Evolutionary conservation across 768 basidiomycete genomes (phyloP), one percentile per base, ranked within the genome.

Genomic region (Rhizopogon roseolus): DNA sequence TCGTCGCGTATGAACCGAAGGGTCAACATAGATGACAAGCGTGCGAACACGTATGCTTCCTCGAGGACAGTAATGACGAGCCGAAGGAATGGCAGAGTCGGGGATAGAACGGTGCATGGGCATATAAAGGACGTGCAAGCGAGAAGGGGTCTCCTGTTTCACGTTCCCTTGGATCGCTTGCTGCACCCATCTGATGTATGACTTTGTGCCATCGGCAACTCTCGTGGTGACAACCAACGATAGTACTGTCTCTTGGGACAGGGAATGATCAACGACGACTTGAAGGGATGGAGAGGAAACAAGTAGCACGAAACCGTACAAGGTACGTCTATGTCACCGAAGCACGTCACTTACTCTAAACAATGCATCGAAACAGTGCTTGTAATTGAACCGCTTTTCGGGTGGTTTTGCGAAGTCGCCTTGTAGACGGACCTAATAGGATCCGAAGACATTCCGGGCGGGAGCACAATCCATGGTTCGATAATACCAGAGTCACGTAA

Each of bases 341-440:
- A 13, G 13, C 19, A 28, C 38, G 43, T 42, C 5, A 79, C 87
- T 71, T 66, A 92, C 90, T 50, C 91, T 75, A 73, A 84, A 90
- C 13, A 96, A 73, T 0, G 92, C 93, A 72, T 95, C 92, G 51
- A 95, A 82, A 59, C 86, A 89, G 67, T 95, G 80, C 73, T 90
- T 90, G 68, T 96, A 96, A 62, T 91, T 90, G 74, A 93, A 88
- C 41, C 90, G 78, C 68, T 91, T 90, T 72, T 91, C 90, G 8
- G 86, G 84, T 1, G 90, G 81, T 66, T 94, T 95, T 6, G 90
- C 92, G 61, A 90, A 86, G 70, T 96, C 93, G 37, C 88, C 92
- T 70, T 95, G 93, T 56, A 96, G 77, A 51, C 93, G 86, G 41
- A 94, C 79, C 77, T 80, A 55, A 61, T 25, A 22, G 19, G 13